Conservation (phyloP, 805 yeast species). For the Grigorovia humatica region DNA sequence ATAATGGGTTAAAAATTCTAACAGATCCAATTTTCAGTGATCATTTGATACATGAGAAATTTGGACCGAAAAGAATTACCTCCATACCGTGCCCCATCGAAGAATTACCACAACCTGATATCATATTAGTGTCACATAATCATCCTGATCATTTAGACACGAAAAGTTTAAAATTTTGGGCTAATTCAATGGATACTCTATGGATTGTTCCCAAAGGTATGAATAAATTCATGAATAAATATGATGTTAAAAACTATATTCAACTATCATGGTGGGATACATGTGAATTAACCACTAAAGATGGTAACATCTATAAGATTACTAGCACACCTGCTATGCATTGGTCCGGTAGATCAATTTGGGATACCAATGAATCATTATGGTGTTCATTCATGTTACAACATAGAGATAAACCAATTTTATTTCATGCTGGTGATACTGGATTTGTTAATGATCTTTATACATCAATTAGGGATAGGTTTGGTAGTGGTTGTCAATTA, state of each 20-base stretch:
- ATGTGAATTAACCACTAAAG: constrained; percentile 30
- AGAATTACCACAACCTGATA: constrained; percentile 58
- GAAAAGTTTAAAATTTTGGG: constrained; percentile 37
- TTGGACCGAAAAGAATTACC: constrained; percentile 82
- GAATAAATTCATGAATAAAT: constrained; percentile 42
- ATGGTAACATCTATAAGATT: constrained; percentile 52
- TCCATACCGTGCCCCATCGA: constrained; percentile 60
- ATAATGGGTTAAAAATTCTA: constrained; percentile 60
- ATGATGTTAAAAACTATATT: constrained; percentile 50
- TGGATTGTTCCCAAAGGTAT: constrained; percentile 91
- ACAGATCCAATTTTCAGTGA: constrained; percentile 79
- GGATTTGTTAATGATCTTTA: constrained; percentile 77
- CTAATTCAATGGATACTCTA: constrained; percentile 23
- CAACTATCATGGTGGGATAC: constrained; percentile 95
- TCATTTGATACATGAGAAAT: constrained; percentile 44
- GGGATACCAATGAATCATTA: constrained; percentile 68
- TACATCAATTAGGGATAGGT: constrained; percentile 48
- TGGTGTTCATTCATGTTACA: constrained; percentile 84
- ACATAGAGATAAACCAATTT: constrained; percentile 54
- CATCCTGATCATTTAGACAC: constrained; percentile 92
- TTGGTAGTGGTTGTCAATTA: constrained; percentile 48
- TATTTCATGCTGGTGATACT: constrained; percentile 92
- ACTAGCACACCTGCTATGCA: constrained; percentile 94
- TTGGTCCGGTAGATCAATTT: constrained; percentile 83
- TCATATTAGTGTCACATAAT: constrained; percentile 78